Percentiles rank a stretch among this genome's conserved stretches.
These are phyloP conservation scores for Cyberlindnera maclurae DNA, from an alignment of 805 yeast genomes.

Conservation along the genomic window DNA sequence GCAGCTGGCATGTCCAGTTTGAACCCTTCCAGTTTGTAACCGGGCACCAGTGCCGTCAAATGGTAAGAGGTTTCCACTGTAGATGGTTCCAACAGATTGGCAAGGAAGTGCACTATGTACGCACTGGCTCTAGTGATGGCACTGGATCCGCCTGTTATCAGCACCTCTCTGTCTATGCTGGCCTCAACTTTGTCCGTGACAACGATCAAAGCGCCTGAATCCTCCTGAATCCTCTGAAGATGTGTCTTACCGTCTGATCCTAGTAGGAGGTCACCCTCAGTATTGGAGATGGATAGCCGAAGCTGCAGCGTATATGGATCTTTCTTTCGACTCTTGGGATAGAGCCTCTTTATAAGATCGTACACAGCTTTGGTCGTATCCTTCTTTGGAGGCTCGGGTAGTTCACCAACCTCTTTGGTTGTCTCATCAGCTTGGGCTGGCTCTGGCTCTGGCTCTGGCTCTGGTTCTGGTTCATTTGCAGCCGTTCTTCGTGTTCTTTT, in stretches of 20 bases:
- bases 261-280: conserved; percentile 10
- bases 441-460: neutral
- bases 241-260: conserved; percentile 3
- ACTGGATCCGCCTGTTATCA: conserved; percentile 7
- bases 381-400: conserved; percentile 4
- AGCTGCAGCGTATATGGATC: conserved; percentile 1
- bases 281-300: conserved; percentile 5
- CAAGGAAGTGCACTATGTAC: neutral
- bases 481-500: too few relatives aligned
- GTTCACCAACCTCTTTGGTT: neutral
- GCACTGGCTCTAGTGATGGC: conserved; percentile 2
- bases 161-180: conserved; percentile 10
- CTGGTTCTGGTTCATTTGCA: too few relatives aligned
- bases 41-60: neutral
- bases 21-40: neutral
- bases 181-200: conserved; percentile 9
- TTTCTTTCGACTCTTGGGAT: neutral
- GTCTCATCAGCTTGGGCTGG: conserved; percentile 29
- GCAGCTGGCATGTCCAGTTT: neutral
- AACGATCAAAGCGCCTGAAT: conserved; percentile 2
- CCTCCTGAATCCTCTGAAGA: conserved; percentile 4
- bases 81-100: neutral
- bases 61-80: neutral
- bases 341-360: conserved; percentile 1
- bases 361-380: neutral